Conservation (phyloP, 2,329 filamentous ascomycete genomes). For the Penicillium nordicum region DNA sequence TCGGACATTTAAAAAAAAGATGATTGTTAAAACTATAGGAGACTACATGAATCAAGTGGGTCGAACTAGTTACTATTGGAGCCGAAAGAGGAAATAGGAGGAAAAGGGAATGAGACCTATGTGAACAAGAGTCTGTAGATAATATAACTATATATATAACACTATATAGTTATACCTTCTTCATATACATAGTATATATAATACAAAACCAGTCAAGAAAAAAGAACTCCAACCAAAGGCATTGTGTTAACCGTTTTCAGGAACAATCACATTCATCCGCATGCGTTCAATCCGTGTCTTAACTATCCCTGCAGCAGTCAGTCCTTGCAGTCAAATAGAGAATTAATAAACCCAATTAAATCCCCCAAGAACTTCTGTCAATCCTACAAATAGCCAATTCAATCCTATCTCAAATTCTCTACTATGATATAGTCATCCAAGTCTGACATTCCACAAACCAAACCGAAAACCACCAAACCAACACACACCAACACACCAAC, state of each 20-base stretch:
- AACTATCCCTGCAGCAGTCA: conserved; percentile 21
- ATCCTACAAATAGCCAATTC: neutral
- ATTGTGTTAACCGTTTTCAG: conserved; percentile 12
- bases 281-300: conserved; percentile 23
- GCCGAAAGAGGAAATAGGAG: conserved; percentile 3
- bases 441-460: conserved; percentile 1
- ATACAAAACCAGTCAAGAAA: too few relatives aligned
- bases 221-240: neutral
- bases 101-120: neutral
- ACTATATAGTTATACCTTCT: too few relatives aligned
- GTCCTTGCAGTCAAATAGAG: conserved; percentile 18
- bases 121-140: neutral
- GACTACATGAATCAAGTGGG: conserved; percentile 16
- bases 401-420: neutral
- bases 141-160: too few relatives aligned
- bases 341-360: conserved; percentile 4
- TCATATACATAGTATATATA: too few relatives aligned
- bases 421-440: neutral
- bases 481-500: neutral
- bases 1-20: neutral
- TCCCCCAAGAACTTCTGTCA: neutral
- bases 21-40: conserved; percentile 1
- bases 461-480: neutral
- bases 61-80: conserved; percentile 15
- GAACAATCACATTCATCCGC: conserved; percentile 21